These are phyloP conservation scores for Wickerhamiella hasegawae DNA, from an alignment of 805 yeast species.

Conservation along the genomic window DNA sequence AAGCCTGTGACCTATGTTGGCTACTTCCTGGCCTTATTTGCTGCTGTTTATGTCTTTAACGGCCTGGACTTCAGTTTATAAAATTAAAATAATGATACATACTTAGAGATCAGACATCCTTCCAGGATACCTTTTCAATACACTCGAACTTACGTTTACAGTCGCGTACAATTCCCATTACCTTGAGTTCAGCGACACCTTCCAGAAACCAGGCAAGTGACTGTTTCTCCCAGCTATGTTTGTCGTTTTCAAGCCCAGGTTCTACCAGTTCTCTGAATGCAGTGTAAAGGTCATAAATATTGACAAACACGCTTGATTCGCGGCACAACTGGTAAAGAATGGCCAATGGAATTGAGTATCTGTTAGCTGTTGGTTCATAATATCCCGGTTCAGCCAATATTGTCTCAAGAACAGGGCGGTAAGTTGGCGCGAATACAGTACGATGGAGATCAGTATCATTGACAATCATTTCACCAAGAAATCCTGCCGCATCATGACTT, in stretches of 20 bases:
- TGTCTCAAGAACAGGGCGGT: conserved; percentile 27
- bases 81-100: background rate
- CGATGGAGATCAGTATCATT: conserved; percentile 21
- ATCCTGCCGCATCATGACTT: too few relatives aligned
- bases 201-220: conserved; percentile 61
- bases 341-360: conserved; percentile 31
- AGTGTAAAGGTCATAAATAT: conserved; percentile 48
- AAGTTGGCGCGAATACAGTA: conserved; percentile 29
- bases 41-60: conserved; percentile 32
- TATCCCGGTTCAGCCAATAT: conserved; percentile 28
- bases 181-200: conserved; percentile 50
- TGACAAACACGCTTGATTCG: conserved; percentile 59
- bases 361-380: conserved; percentile 10
- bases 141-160: conserved; percentile 42
- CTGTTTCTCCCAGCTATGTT: conserved; percentile 41
- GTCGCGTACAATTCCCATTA: conserved; percentile 54
- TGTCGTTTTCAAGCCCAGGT: conserved; percentile 17
- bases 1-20: conserved; percentile 37
- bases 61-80: conserved; percentile 10
- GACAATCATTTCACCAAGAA: conserved; percentile 27
- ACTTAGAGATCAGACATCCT: conserved; percentile 26
- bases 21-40: conserved; percentile 44
- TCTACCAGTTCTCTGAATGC: conserved; percentile 33
- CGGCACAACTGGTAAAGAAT: conserved; percentile 53
- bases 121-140: conserved; percentile 60